phyloP scores from a whole-genome alignment of 148 eudicot species.

The Cornus suecica region DNA sequence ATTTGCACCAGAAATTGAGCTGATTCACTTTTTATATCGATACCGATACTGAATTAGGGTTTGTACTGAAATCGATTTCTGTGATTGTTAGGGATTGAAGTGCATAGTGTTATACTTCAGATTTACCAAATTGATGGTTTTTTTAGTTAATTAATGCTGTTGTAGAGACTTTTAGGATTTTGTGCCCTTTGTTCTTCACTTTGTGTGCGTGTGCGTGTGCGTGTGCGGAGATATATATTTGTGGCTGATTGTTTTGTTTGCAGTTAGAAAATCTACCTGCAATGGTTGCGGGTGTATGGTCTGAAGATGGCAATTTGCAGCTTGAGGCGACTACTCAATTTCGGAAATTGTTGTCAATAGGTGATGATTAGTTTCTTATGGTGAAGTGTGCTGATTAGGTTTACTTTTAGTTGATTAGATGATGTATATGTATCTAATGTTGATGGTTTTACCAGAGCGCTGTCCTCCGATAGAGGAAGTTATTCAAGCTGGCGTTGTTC shows the following conservation, averaged over 20 bases:
- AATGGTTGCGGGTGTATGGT: constrained; percentile 40
- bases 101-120: neutral
- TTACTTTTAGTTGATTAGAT: neutral
- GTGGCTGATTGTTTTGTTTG: neutral
- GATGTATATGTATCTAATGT: neutral
- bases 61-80: neutral
- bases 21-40: neutral
- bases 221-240: too few species aligned
- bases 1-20: neutral
- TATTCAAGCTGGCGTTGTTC: constrained; percentile 43
- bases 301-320: constrained; percentile 31
- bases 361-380: constrained; percentile 12
- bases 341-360: constrained; percentile 47
- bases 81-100: neutral
- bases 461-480: constrained; percentile 42
- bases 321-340: constrained; percentile 51
- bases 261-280: constrained; percentile 40
- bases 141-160: neutral
- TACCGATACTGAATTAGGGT: neutral
- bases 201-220: too few species aligned
- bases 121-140: neutral
- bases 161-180: neutral
- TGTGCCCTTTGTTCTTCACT: neutral
- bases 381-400: neutral
- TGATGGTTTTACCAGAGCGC: constrained; percentile 18